A percentile compares a stretch with the other conserved stretches of the same genome.
phyloP scores from a whole-genome alignment of 257 asterid genomes.

The Solanum paucissectum region DNA sequence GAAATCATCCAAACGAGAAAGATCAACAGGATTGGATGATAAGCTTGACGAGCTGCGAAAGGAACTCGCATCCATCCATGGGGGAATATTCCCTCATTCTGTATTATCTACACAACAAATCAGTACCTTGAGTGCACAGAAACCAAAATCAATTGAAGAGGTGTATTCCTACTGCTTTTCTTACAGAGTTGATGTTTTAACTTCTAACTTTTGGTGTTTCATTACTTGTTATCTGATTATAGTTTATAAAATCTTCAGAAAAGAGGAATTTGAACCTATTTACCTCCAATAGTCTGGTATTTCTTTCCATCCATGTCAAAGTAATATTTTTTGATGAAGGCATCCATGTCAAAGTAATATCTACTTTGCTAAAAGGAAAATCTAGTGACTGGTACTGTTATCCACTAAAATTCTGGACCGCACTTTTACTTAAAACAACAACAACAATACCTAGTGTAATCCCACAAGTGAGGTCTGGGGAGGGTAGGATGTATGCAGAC shows the following conservation, averaged over 20 bases:
- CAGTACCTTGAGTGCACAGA: conserved; percentile 34
- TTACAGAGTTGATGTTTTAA: not conserved
- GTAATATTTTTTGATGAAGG: not conserved
- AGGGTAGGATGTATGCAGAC: not conserved
- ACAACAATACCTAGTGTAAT: not conserved
- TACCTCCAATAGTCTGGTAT: not conserved
- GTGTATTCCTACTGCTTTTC: conserved; percentile 16
- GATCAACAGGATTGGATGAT: conserved; percentile 47
- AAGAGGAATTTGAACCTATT: not conserved
- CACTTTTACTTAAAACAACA: not conserved
- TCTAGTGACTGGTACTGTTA: not conserved
- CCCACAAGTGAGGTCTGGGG: not conserved
- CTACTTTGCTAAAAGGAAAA: not conserved
- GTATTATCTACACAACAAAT: conserved; percentile 84
- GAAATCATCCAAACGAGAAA: conserved; percentile 43
- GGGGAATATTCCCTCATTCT: conserved; percentile 89
- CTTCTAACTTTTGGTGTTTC: not conserved
- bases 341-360: not conserved
- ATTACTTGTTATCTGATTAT: not conserved
- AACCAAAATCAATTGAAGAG: conserved; percentile 65
- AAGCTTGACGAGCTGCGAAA: conserved; percentile 84
- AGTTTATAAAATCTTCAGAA: not conserved
- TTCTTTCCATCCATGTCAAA: not conserved
- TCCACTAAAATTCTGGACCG: not conserved
- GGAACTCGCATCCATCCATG: conserved; percentile 64